Evolutionary conservation across 306 rosid genomes (phyloP).

Genomic region (Vachellia collinsii): DNA sequence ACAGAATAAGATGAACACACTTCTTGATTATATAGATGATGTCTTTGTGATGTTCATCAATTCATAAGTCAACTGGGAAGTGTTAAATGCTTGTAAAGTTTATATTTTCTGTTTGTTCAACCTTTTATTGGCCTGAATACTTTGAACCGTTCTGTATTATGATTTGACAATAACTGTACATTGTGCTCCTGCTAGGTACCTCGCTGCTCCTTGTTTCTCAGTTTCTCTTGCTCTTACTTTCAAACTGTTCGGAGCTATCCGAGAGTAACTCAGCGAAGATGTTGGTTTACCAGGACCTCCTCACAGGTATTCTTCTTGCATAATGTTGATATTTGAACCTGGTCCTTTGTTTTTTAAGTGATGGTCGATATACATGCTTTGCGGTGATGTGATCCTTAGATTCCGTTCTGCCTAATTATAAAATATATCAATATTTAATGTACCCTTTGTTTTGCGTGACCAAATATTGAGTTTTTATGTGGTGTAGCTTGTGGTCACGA

Average conservation of each 20-base stretch:
- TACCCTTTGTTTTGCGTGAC: not conserved
- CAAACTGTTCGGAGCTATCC: constrained; percentile 39
- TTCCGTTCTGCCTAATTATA: too few species aligned
- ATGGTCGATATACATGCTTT: not conserved
- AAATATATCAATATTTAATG: too few species aligned
- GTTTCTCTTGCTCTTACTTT: not conserved
- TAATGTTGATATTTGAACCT: not conserved
- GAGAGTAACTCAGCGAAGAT: constrained; percentile 48
- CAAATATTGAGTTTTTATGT: not conserved
- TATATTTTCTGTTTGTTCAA: too few species aligned
- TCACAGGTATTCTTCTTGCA: constrained; percentile 45
- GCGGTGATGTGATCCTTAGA: not conserved
- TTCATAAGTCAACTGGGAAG: too few species aligned
- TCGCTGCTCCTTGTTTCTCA: constrained; percentile 28
- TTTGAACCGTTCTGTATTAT: too few species aligned
- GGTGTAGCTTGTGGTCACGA: not conserved
- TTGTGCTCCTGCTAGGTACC: not conserved
- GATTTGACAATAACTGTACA: too few species aligned
- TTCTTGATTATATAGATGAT: too few species aligned
- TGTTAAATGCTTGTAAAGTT: too few species aligned
- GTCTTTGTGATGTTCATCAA: too few species aligned
- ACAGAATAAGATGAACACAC: too few species aligned
- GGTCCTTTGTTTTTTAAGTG: not conserved
- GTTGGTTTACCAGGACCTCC: constrained; percentile 74
- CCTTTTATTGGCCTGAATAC: too few species aligned